Evolutionary conservation across 129 eudicot genomes (phyloP).

Genomic region (Chrysanthemum lavandulifolium): DNA sequence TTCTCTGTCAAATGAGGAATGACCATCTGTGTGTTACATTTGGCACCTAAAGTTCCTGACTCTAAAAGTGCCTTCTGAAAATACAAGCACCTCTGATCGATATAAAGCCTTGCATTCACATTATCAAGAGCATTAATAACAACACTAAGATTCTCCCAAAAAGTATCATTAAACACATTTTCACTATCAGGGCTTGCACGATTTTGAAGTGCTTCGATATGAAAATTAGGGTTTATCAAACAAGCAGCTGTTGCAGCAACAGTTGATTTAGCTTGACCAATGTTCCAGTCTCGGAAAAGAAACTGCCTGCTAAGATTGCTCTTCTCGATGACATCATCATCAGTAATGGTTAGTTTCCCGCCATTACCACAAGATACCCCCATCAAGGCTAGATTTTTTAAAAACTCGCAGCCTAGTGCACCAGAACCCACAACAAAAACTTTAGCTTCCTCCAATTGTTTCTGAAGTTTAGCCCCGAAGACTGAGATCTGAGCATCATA

Average conservation of each 20-base stretch:
- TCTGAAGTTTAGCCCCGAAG: conserved; percentile 84
- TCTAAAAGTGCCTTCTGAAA: conserved; percentile 93
- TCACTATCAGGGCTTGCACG: conserved; percentile 90
- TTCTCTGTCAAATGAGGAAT: conserved; percentile 90
- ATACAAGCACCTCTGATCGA: conserved; percentile 88
- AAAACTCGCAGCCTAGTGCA: conserved; percentile 89
- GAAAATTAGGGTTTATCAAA: conserved; percentile 63
- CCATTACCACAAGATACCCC: conserved; percentile 76
- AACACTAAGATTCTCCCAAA: conserved; percentile 77
- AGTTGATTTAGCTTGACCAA: conserved; percentile 96
- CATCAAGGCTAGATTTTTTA: conserved; percentile 88
- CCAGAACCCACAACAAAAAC: conserved; percentile 88
- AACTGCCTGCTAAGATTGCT: conserved; percentile 96
- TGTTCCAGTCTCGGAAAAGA: conserved; percentile 92
- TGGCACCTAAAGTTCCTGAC: conserved; percentile 93
- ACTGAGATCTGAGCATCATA: conserved; percentile 97
- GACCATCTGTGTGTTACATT: conserved; percentile 95
- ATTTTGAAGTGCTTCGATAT: conserved; percentile 84
- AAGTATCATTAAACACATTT: conserved; percentile 72
- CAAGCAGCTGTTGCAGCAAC: conserved; percentile 91
- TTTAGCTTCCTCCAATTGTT: conserved; percentile 74
- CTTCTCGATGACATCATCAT: conserved; percentile 94
- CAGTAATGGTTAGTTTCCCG: conserved; percentile 80
- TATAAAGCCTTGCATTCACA: conserved; percentile 85
- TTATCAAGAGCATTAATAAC: conserved; percentile 88